Evolutionary conservation across 2,329 filamentous ascomycete species (phyloP), one percentile per base, ranked within the genome.

Genomic region (Epichloe typhina): DNA sequence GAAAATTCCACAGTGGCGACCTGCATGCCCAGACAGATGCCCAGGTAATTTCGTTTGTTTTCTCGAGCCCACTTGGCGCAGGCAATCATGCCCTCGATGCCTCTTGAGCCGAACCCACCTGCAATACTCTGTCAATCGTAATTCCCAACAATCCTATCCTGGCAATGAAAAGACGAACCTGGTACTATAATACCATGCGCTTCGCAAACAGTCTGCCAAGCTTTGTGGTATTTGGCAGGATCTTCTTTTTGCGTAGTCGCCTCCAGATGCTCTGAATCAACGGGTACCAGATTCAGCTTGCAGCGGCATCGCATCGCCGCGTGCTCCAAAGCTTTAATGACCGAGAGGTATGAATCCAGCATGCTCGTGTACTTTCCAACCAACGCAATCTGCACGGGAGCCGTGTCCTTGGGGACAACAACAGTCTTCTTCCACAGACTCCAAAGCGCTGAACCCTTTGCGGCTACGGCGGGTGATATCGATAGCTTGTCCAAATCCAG

Each of bases 1-100:
- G 89, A 88, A 59, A 82, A 88, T 67, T 97, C 90, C 57, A 96
- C 85, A 45, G 95, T 88, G 19, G 91, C 89, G 45, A 95, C 78
- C 66, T 97, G 93, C 83, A 95, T 88, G 52, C 89, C 89, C 21
- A 96, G 73, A 64, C 91, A 96, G 55, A 97, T 85, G 53, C 93
- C 93, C 1, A 97, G 76, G 69, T 85, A 96, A 1, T 89, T 89
- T 4, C 79, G 79, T 55, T 84, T 83, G 59, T 88, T 83, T 57
- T 85, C 84, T 51, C 93, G 83, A 2, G 91, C 90, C 83, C 86
- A 96, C 56, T 83, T 84, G n/a, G 86, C 84, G 3, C 85, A 86
- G 50, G 80, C 73, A 61, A 97, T 84, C 89, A 97, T 97, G 55
- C 93, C 93, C 63, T 91, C 84, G 0, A 82, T 88, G 52, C 88